Evolutionary conservation across 805 yeast species (phyloP), one percentile per base, ranked within the genome.

Genomic region (Myxozyma mucilagina): DNA sequence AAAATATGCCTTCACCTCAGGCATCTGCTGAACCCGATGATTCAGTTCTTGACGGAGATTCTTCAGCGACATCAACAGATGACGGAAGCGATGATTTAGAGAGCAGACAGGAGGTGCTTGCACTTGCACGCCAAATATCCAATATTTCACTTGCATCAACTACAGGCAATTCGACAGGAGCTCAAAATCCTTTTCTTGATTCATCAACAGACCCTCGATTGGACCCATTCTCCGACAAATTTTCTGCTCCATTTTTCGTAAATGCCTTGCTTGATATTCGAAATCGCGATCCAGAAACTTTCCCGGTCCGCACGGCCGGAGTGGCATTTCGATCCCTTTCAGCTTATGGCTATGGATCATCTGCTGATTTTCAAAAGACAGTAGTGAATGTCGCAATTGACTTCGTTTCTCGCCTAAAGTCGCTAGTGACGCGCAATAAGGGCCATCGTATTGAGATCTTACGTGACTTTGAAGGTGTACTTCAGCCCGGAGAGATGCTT

Each of bases 311-410:
- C 31, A 74, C 85, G 57, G 86, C 90, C 3, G 88, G 88, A 11
- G 74, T 87, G 43, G 76, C 84, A 1, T 88, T 82, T 76, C 78
- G 81, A 62, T 73, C 85, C 67, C 74, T 87, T 65, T 73, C 84
- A 59, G 89, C 88, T 3, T 82, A 76, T 58, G 93, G 93, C 65
- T 79, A 77, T 56, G 86, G 84, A 64, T 80, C 83, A 16, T 81
- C 83, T 34, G 83, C 87, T 4, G 90, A 85, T 70, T 87, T 84
- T 73, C 91, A 86, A 71, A 74, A 84, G 9, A 86, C 87, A 1
- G 82, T 84, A 3, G 68, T 79, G n/a, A 86, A 84, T 68, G 63
- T 73, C 6, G 75, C 75, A 1, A 34, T 57, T 10, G 75, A 74
- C 35, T 51, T 68, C 34, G 59, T 67, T 29, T 65, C 70, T 39